These are phyloP conservation scores for Coemansia sp. DNA, from an alignment of 192 early-diverging fungal genomes.

Conservation along the genomic window DNA sequence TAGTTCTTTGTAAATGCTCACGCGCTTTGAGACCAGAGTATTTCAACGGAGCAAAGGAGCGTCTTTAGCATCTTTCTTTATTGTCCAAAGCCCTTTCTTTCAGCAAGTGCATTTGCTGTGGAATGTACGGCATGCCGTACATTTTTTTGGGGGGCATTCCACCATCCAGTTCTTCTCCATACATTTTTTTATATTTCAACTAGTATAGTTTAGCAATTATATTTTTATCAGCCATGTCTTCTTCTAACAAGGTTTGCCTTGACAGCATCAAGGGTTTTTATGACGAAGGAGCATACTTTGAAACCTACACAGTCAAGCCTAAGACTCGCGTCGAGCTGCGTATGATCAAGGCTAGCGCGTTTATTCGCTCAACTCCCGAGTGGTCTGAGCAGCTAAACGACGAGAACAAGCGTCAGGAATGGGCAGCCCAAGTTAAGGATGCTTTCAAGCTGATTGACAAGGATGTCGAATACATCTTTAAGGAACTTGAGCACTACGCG, in stretches of 20 bases:
- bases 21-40: background rate
- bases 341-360: background rate
- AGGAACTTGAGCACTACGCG: constrained; percentile 33
- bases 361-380: background rate
- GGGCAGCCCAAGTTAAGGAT: background rate
- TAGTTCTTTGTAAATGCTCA: background rate
- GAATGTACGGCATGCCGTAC: background rate
- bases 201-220: background rate
- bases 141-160: background rate
- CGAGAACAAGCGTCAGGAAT: background rate
- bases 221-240: background rate
- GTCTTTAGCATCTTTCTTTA: background rate
- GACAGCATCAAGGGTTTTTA: background rate
- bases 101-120: background rate
- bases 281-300: background rate
- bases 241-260: background rate
- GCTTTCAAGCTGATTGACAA: constrained; percentile 12
- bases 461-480: constrained; percentile 24
- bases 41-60: background rate
- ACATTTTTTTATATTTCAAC: background rate
- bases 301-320: background rate
- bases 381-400: background rate
- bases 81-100: background rate
- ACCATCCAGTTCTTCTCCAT: background rate
- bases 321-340: background rate